Conservation (phyloP, 225 moss, liverwort and hornwort species). For the Takakia lepidozioides region DNA sequence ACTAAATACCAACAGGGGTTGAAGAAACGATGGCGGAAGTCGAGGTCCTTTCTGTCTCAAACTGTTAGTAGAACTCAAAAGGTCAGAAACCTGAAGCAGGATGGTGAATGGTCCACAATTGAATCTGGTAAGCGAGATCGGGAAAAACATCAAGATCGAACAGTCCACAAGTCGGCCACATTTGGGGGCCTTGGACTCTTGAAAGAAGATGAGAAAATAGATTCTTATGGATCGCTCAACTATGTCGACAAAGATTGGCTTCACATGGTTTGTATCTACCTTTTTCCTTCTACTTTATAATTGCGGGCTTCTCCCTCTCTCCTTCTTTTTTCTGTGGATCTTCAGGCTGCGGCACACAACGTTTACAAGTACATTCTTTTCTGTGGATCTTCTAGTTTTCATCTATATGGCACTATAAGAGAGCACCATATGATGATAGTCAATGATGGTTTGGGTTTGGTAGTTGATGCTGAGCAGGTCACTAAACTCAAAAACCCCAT, state of each 20-base stretch:
- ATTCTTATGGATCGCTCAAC: conserved; percentile 24
- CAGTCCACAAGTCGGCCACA: conserved; percentile 31
- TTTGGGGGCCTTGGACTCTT: conserved; percentile 24
- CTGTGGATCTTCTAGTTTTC: no score
- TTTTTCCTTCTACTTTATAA: neutral
- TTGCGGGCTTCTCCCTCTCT: neutral
- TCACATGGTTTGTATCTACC: conserved; percentile 25
- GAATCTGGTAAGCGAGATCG: conserved; percentile 43
- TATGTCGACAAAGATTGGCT: conserved; percentile 41
- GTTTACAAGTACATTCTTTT: no score
- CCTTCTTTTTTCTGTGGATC: neutral
- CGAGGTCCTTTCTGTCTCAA: conserved; percentile 14
- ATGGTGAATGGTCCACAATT: conserved; percentile 24
- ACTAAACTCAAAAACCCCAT: neutral
- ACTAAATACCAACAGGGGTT: no score
- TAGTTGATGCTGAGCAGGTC: neutral
- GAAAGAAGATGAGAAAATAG: conserved; percentile 17
- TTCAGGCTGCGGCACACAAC: no score
- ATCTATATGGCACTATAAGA: neutral
- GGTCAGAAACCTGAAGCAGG: conserved; percentile 39
- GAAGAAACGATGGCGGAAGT: conserved; percentile 28
- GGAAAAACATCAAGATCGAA: conserved; percentile 43
- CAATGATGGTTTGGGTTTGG: neutral
- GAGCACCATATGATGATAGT: neutral
- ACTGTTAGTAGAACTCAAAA: conserved; percentile 4